Base-by-base conservation (phyloP, 1,139 yeast genomes). In the Protomyces lactucae-debilis region DNA sequence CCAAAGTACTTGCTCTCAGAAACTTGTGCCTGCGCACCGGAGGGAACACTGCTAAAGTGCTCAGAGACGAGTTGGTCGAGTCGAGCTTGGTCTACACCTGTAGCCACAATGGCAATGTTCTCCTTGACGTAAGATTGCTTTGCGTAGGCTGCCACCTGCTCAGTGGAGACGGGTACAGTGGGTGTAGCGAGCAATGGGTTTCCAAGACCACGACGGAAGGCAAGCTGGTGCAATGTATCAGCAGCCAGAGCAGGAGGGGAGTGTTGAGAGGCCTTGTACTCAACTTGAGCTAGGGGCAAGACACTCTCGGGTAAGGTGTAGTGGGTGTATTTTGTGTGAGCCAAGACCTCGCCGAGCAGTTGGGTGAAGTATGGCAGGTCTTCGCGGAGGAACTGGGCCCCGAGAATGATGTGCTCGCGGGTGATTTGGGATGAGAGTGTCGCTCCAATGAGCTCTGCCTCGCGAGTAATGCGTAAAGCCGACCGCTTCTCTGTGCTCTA, bases 371-470 rank as follows among this genome's bases (percentile, higher is more conserved):
- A 93, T 69, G 98, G 98, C 74, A 95, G 84, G 71, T 87, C 89
- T 77, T 88, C 88, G 76, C 86, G 86, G 77, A 93, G 83, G 80
- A 93, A 93, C 72, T 84, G 82, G 66, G 98, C 86, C 71, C 84
- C 82, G 74, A 93, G 83, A 69, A 88, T 83, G 70, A 95, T 83
- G 73, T 86, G 81, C 76, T 93, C 98, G 80, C 97, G 87, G 75
- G 90, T 85, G 71, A 90, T 86, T 66, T 76, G 73, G 57, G 95
- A 80, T 60, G 83, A 75, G 76, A 90, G 84, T 69, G 78, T 78
- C 74, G 97, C 98, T 70, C 99, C 99, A 72, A 93, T 82, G 70
- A 93, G 84, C 80, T 95, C 99, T 65, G 93, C 80, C 79, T 95
- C 99, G 78, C 99, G 88, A 73, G 92, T 88, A 74, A 92, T 82